Conservation (phyloP, 768 basidiomycete genomes). For the Tulasnella sp. region DNA sequence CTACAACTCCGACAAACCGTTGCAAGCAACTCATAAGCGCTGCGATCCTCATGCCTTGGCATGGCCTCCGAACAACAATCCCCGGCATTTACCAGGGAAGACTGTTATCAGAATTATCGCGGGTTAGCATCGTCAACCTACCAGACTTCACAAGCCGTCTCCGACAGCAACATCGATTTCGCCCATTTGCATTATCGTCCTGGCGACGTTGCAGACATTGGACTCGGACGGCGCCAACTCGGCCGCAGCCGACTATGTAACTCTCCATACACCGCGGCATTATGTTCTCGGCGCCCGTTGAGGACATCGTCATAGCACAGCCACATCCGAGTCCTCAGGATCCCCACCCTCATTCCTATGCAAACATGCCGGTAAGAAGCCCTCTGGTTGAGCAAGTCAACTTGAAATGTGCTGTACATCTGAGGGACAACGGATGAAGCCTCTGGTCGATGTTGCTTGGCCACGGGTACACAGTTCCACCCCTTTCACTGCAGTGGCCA, state of each 20-base stretch:
- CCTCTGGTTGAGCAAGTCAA: neutral
- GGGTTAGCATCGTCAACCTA: neutral
- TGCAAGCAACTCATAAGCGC: neutral
- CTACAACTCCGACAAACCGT: neutral
- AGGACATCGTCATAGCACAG: neutral
- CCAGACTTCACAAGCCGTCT: neutral
- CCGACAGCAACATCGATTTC: neutral
- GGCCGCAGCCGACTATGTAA: neutral
- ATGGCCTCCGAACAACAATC: neutral
- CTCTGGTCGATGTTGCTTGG: neutral
- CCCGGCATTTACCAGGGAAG: neutral
- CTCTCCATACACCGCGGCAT: neutral
- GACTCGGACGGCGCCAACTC: neutral
- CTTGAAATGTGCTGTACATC: neutral
- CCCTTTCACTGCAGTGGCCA: too few relatives aligned
- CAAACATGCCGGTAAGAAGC: neutral
- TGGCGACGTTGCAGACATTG: neutral
- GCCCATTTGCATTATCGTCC: too few relatives aligned
- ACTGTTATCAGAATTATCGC: neutral
- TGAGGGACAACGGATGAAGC: neutral
- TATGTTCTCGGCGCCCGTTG: neutral
- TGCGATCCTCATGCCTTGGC: neutral
- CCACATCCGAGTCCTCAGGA: neutral
- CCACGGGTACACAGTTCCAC: too few relatives aligned
- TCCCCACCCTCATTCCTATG: neutral